A percentile compares a stretch with the other conserved stretches of the same genome.
Conservation (phyloP, 768 basidiomycete species). For the Trametes cubensis region DNA sequence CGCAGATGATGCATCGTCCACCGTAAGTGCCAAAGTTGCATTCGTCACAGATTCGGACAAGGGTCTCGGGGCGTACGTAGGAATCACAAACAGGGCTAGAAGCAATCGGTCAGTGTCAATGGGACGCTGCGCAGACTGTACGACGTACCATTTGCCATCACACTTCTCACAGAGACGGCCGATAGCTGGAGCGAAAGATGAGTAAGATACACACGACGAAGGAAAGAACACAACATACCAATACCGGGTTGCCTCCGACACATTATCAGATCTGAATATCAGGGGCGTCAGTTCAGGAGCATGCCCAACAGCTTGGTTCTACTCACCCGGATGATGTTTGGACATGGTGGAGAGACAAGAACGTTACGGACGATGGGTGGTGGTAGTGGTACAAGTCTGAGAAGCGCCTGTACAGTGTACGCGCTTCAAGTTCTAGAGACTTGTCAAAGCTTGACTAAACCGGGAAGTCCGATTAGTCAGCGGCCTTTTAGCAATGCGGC, state of each 20-base stretch:
- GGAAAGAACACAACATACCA: slow-evolving; percentile 51
- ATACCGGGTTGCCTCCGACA: slow-evolving; percentile 98
- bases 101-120: background rate
- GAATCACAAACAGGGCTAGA: slow-evolving; percentile 96
- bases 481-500: too few species aligned
- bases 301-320: background rate
- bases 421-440: slow-evolving; percentile 1
- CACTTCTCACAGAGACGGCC: slow-evolving; percentile 99
- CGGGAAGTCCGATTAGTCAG: too few species aligned
- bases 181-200: slow-evolving; percentile 62
- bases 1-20: slow-evolving; percentile 97
- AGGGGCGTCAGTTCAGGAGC: background rate
- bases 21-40: slow-evolving; percentile 99
- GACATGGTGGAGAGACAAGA: slow-evolving; percentile 32
- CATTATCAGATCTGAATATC: slow-evolving; percentile 86
- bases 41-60: slow-evolving; percentile 98
- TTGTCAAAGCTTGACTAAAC: background rate
- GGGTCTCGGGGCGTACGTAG: slow-evolving; percentile 96
- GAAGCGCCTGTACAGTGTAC: background rate
- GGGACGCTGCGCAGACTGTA: background rate
- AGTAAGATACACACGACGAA: slow-evolving; percentile 19
- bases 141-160: slow-evolving; percentile 94
- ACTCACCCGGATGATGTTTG: slow-evolving; percentile 40
- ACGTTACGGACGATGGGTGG: background rate
- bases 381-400: slow-evolving; percentile 14